Conservation (phyloP, 2,329 filamentous ascomycete species). For the Tetracladium maxilliforme region DNA sequence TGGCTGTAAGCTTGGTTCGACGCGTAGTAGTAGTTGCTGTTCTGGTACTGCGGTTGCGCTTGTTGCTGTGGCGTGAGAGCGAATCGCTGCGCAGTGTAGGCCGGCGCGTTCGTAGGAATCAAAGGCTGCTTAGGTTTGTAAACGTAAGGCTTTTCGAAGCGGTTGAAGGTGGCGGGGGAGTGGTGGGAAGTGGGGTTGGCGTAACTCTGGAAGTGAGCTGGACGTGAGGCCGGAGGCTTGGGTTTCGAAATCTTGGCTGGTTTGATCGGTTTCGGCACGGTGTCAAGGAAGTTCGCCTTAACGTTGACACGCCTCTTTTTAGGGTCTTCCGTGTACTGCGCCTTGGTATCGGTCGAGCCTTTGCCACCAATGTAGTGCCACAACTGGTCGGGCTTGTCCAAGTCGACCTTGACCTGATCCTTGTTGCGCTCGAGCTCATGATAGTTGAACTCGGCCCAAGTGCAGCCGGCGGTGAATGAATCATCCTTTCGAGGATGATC, state of each 20-base stretch:
- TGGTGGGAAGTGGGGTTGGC: conserved; percentile 15
- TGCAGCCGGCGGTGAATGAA: conserved; percentile 50
- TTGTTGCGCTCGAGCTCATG: conserved; percentile 39
- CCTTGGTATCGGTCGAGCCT: conserved; percentile 76
- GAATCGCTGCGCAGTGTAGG: conserved; percentile 14
- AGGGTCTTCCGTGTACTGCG: conserved; percentile 78
- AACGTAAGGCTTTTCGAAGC: conserved; percentile 30
- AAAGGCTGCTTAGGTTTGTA: conserved; percentile 33
- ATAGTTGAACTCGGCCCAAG: conserved; percentile 69
- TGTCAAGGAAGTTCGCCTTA: conserved; percentile 59
- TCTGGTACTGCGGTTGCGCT: conserved; percentile 3
- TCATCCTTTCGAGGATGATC: conserved; percentile 52
- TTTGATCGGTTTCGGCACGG: conserved; percentile 39
- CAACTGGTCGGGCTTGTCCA: conserved; percentile 58
- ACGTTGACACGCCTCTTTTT: conserved; percentile 42
- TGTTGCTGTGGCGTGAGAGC: conserved; percentile 15
- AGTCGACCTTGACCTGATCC: conserved; percentile 53
- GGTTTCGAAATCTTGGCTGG: conserved; percentile 17
- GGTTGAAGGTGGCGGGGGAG: conserved; percentile 13
- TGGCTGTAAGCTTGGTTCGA: conserved; percentile 11
- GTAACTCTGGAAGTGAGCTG: conserved; percentile 8
- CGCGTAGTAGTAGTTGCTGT: conserved; percentile 7
- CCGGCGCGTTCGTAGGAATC: conserved; percentile 8
- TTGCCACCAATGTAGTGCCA: conserved; percentile 86
- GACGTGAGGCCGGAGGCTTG: conserved; percentile 16